Evolutionary conservation across 2,329 filamentous ascomycete species (phyloP), one percentile per base, ranked within the genome.

Genomic region (Sclerotinia spermophila): DNA sequence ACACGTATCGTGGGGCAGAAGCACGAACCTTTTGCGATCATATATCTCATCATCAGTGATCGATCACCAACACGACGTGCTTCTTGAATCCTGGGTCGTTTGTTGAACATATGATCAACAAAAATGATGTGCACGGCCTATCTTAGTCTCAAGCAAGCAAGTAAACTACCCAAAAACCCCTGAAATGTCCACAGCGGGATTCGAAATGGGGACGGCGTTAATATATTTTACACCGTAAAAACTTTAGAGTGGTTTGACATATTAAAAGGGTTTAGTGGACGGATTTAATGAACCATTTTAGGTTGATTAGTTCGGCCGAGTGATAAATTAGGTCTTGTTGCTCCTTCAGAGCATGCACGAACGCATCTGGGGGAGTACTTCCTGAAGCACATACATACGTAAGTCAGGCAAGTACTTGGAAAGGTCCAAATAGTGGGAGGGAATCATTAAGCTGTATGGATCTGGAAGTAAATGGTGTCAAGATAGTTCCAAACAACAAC

Each of bases 121-220:
- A 51, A 51, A 51, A 51, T n/a, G 44, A 7, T 27, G 33, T 33
- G 61, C 61, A 65, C 61, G 44, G 61, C 30, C 61, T 65, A 65
- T 53, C 61, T 38, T 65, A 40, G 40, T 65, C 61, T 65, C 61
- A 53, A 33, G 38, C 61, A 51, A 51, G 44, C 33, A 35, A 51
- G 44, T 38, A 35, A 51, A 27, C 48, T 27, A 51, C n/a, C 48
- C 48, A 64, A 38, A 64, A 51, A 65, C 61, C 61, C 61, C 61
- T 65, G 61, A 65, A 65, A 65, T 45, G 24, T 53, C 33, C 33
- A 53, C 61, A 27, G 30, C 35, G 24, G 24, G 24, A 62, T 6
- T 40, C 24, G 24, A 53, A 53, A 65, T 53, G 35, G 24, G 61
- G 45, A 51, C 51, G 24, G 45, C 45, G 33, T 38, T 65, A 44